phyloP scores from a whole-genome alignment of 2,329 filamentous ascomycete genomes.

The Arthrinium phaeospermum region DNA sequence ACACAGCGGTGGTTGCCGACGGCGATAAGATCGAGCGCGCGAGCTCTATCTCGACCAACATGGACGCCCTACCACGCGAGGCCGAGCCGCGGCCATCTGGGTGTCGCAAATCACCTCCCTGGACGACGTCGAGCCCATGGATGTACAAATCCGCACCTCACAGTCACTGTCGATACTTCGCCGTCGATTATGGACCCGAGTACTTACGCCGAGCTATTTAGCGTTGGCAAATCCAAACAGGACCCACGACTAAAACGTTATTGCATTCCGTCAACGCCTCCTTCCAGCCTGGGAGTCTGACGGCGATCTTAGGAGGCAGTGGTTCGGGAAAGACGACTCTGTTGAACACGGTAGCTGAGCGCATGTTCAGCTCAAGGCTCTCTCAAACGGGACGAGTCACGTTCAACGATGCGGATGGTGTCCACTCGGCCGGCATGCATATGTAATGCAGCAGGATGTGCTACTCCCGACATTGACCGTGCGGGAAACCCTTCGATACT shows the following conservation, averaged over 20 bases:
- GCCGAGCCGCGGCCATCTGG: slow-evolving; percentile 1
- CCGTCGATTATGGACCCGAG: slow-evolving; percentile 57
- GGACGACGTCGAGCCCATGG: slow-evolving; percentile 49
- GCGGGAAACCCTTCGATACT: slow-evolving; percentile 75
- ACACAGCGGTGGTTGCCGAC: background rate
- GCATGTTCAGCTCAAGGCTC: slow-evolving; percentile 63
- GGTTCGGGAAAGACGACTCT: slow-evolving; percentile 76
- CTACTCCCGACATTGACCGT: slow-evolving; percentile 76
- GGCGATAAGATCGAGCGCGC: slow-evolving; percentile 20
- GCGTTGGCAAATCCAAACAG: slow-evolving; percentile 35
- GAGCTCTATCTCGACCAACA: slow-evolving; percentile 21
- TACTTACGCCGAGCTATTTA: slow-evolving; percentile 50
- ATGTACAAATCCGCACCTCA: slow-evolving; percentile 52
- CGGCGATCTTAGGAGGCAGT: slow-evolving; percentile 77
- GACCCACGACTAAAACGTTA: slow-evolving; percentile 55
- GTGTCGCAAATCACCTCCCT: slow-evolving; percentile 22
- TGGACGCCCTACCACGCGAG: slow-evolving; percentile 17
- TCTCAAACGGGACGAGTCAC: slow-evolving; percentile 59
- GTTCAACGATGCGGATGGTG: slow-evolving; percentile 65
- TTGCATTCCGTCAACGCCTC: slow-evolving; percentile 68
- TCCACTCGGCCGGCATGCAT: slow-evolving; percentile 66
- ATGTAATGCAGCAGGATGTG: slow-evolving; percentile 80
- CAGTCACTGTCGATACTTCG: slow-evolving; percentile 63
- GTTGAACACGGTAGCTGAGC: slow-evolving; percentile 73
- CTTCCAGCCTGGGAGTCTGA: slow-evolving; percentile 69